These are phyloP conservation scores for Tetracladium marchalianum DNA, from an alignment of 495 filamentous ascomycete genomes.

Conservation along the genomic window DNA sequence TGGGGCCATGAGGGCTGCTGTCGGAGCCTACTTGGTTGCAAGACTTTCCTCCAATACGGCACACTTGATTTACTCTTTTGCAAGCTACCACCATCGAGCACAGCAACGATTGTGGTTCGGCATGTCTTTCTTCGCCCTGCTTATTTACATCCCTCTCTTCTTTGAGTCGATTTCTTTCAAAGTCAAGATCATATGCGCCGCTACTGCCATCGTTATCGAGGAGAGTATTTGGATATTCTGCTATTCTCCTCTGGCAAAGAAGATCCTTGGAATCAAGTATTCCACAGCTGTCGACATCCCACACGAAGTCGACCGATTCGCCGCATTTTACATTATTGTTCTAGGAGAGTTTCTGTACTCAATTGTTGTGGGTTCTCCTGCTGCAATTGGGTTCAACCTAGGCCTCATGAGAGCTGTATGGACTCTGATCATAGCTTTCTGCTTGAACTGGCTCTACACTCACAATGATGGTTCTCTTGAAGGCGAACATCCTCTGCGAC, in stretches of 20 bases:
- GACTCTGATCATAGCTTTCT: constrained; percentile 36
- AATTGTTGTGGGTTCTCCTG: constrained; percentile 30
- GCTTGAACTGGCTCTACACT: constrained; percentile 34
- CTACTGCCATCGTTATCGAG: constrained; percentile 26
- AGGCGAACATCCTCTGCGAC: constrained; percentile 24
- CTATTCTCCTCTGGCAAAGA: constrained; percentile 26
- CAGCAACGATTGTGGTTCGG: constrained; percentile 28
- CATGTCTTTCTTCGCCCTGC: constrained; percentile 15
- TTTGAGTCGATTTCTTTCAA: constrained; percentile 26
- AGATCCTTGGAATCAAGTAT: constrained; percentile 27
- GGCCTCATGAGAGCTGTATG: constrained; percentile 29
- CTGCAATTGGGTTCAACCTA: constrained; percentile 26
- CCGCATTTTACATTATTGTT: constrained; percentile 40
- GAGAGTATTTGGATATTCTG: constrained; percentile 26
- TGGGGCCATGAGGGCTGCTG: constrained; percentile 29
- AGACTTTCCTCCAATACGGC: constrained; percentile 16
- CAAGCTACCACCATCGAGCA: constrained; percentile 28
- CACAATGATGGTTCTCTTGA: constrained; percentile 29
- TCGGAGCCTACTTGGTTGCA: constrained; percentile 29
- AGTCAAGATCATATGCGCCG: constrained; percentile 29
- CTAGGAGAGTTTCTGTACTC: constrained; percentile 37
- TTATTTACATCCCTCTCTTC: constrained; percentile 30
- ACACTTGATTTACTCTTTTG: constrained; percentile 28
- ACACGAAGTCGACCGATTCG: constrained; percentile 37
- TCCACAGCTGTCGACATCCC: constrained; percentile 33